Base-by-base conservation (phyloP, 768 basidiomycete genomes). In the Flagelloscypha sp. region DNA sequence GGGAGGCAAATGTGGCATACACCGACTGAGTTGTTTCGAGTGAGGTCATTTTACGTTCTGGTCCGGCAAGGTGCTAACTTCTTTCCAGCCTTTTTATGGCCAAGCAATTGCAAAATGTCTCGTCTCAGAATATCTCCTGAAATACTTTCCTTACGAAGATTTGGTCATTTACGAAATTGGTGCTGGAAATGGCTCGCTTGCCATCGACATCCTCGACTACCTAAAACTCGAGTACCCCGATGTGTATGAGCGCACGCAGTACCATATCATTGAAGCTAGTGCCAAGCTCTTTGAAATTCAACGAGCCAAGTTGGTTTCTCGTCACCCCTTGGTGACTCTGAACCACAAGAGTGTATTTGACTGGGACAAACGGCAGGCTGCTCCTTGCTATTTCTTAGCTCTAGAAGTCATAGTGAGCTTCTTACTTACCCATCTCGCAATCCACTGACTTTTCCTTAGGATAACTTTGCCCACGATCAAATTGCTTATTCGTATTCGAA, bases 1-100 rank as follows among this genome's bases (percentile, higher is more conserved):
- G 87, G 90, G 5, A 72, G 76, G 49, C 94, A 99, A 61, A 64
- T 99, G 36, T 99, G 95, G 95, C 95, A 99, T 58, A 99, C 95
- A 2, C 95, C 95, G 1, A 94, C 90, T 0, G 95, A 98, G 53
- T 59, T 99, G 20, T 97, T 99, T 69, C 90, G 93, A 76, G 95
- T 93, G 49, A 33, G 70, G 54, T 7, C 17, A 29, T 41, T 33
- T 24, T 33, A 11, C 25, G 21, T 10, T 31, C 30, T 30, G 6
- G 11, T 24, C 19, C n/a, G n/a, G n/a, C n/a, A n/a, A n/a, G n/a
- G 20, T 15, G 17, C 25, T 8, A 16, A 15, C 11, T 20, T 30
- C 33, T 24, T 18, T 37, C 19, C 41, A 99, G 94, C 95, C 94
- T 8, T 87, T 83, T 73, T 99, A 94, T 51, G 94, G 90, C 17